A percentile compares a stretch with the other conserved stretches of the same genome.
Evolutionary conservation across 2,329 filamentous ascomycete species (phyloP).

Genomic region (Aspergillus hortae): DNA sequence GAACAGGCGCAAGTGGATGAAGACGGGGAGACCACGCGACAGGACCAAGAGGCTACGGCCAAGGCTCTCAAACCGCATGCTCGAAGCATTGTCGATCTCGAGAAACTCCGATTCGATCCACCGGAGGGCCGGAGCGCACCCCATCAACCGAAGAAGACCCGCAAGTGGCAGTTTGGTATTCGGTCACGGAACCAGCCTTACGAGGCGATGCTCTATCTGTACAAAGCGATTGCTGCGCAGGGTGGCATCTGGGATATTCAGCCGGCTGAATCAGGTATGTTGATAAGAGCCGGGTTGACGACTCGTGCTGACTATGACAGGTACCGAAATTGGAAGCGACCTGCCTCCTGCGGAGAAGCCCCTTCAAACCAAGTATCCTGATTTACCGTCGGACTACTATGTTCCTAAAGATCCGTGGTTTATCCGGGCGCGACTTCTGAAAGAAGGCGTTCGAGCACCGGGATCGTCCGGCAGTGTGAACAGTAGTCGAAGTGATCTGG

Average conservation of each 20-base stretch:
- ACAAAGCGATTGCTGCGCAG: slow-evolving; percentile 82
- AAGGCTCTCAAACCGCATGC: slow-evolving; percentile 83
- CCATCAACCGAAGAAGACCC: slow-evolving; percentile 58
- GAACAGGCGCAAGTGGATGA: slow-evolving; percentile 28
- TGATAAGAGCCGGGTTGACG: not conserved
- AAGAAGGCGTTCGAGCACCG: slow-evolving; percentile 66
- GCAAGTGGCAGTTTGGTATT: slow-evolving; percentile 98
- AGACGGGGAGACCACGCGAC: slow-evolving; percentile 17
- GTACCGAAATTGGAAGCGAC: slow-evolving; percentile 36
- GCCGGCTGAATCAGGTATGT: slow-evolving; percentile 38
- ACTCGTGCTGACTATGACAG: slow-evolving; percentile 17
- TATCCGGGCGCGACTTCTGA: slow-evolving; percentile 84
- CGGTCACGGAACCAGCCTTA: slow-evolving; percentile 89
- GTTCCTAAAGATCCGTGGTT: slow-evolving; percentile 95
- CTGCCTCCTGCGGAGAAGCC: slow-evolving; percentile 31
- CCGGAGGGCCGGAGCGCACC: slow-evolving; percentile 48
- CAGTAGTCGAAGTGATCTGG: slow-evolving; percentile 40
- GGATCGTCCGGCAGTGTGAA: slow-evolving; percentile 36
- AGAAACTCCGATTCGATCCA: slow-evolving; percentile 56
- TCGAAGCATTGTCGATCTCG: slow-evolving; percentile 64
- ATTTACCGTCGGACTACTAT: slow-evolving; percentile 61
- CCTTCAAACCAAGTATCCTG: slow-evolving; percentile 43
- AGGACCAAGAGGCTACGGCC: slow-evolving; percentile 69
- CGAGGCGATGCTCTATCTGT: slow-evolving; percentile 92
- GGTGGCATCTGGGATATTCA: slow-evolving; percentile 80